Conservation (phyloP, 768 basidiomycete species). For the Glaciozyma martinii region DNA sequence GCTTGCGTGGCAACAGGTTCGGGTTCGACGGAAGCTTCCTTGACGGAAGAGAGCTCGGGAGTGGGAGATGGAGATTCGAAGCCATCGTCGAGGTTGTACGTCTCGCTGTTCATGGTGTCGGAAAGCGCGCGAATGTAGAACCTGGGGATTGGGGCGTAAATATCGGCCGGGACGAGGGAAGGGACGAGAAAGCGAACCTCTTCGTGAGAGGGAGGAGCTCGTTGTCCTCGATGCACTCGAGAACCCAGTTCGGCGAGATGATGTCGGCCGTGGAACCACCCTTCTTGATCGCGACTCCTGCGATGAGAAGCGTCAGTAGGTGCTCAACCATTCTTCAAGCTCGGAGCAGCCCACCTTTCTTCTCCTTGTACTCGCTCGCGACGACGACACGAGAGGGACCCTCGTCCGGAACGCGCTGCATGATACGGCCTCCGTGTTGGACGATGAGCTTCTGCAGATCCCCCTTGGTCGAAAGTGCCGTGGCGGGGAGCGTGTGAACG, state of each 20-base stretch:
- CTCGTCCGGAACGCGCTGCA: constrained; percentile 3
- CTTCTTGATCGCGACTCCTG: constrained; percentile 12
- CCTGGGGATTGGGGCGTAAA: background rate
- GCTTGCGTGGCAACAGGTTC: constrained; percentile 4
- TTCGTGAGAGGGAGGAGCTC: constrained; percentile 11
- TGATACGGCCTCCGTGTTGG: constrained; percentile 40
- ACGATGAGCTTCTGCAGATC: constrained; percentile 52
- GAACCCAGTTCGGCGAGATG: constrained; percentile 14
- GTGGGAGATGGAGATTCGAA: background rate
- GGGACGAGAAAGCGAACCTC: constrained; percentile 14
- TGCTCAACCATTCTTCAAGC: background rate
- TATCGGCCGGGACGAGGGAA: no score
- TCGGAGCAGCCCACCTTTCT: no score
- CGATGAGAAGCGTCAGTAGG: background rate
- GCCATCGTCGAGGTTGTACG: background rate
- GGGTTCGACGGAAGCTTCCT: background rate
- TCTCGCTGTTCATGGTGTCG: background rate
- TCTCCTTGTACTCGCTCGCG: background rate
- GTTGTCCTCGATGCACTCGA: constrained; percentile 14
- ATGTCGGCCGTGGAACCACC: constrained; percentile 10
- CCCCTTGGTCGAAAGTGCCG: constrained; percentile 43
- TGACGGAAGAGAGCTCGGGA: background rate
- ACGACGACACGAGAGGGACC: background rate
- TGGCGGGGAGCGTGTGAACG: background rate
- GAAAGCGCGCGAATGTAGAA: constrained; percentile 10